These are phyloP conservation scores for Stromatinia cepivora DNA, from an alignment of 2,329 filamentous ascomycete species.

Conservation along the genomic window DNA sequence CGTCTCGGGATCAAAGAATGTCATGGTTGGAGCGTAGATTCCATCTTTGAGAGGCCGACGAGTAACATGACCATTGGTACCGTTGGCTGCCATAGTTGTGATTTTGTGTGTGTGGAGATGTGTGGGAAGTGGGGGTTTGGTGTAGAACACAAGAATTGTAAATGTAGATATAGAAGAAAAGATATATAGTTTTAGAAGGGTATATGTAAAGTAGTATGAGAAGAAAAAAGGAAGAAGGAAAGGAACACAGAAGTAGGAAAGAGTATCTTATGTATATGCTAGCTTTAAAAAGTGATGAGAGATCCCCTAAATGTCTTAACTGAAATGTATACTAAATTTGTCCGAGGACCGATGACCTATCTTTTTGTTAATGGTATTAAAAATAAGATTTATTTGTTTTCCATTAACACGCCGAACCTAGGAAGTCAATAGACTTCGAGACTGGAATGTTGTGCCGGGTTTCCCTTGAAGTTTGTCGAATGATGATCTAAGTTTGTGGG, in stretches of 20 bases:
- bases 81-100: constrained; percentile 27
- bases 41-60: constrained; percentile 69
- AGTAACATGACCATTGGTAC: constrained; percentile 27
- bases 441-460: constrained; percentile 5
- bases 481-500: not conserved
- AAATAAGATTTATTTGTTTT: constrained; percentile 3
- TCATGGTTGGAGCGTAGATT: constrained; percentile 88
- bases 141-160: not conserved
- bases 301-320: not conserved
- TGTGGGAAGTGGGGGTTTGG: not conserved
- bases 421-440: not conserved
- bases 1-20: constrained; percentile 81
- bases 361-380: not conserved
- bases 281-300: not conserved
- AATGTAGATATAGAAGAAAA: not conserved
- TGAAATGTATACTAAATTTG: constrained; percentile 9
- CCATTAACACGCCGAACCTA: constrained; percentile 2
- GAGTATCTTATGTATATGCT: constrained; percentile 18
- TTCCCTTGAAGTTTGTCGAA: constrained; percentile 11
- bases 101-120: not conserved
- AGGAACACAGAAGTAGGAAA: not conserved
- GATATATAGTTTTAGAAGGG: not conserved
- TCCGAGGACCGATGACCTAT: constrained; percentile 15
- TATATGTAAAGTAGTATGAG: not conserved
- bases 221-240: not conserved